Conservation (phyloP, 257 asterid species). For the Fraxinus anomala region DNA sequence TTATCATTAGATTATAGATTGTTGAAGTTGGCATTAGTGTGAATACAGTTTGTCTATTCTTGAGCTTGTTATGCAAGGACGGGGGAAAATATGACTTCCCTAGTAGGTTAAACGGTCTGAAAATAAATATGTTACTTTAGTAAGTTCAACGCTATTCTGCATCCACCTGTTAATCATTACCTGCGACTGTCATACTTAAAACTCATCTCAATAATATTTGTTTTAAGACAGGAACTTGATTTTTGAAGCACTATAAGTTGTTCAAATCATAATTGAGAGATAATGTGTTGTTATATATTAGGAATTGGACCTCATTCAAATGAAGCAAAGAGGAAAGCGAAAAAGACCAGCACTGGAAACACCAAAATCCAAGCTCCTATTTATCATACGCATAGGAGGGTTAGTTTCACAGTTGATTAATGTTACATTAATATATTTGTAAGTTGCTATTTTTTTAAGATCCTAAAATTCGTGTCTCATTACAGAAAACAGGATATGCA, state of each 20-base stretch:
- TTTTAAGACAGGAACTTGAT: neutral
- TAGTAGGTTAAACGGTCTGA: neutral
- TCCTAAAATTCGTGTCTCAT: conserved; percentile 3
- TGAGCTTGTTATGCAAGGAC: neutral
- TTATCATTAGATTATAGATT: neutral
- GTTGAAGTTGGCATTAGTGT: neutral
- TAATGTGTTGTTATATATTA: conserved; percentile 22
- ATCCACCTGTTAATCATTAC: neutral
- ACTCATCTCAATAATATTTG: neutral
- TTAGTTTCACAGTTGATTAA: conserved; percentile 29
- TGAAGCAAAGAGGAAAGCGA: conserved; percentile 77
- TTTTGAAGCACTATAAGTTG: neutral
- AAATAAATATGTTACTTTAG: neutral
- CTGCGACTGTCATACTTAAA: neutral
- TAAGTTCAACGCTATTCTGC: neutral
- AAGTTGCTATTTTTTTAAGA: neutral
- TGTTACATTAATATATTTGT: neutral
- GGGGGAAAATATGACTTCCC: neutral
- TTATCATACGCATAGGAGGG: conserved; percentile 88
- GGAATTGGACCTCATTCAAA: conserved; percentile 83
- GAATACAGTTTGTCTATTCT: neutral
- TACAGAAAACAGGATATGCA: conserved; percentile 85
- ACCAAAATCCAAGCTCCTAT: conserved; percentile 63
- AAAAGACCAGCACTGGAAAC: conserved; percentile 32
- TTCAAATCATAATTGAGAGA: neutral